A percentile compares a stretch with the other conserved stretches of the same genome.
phyloP scores from a whole-genome alignment of 2,329 filamentous ascomycete species.

The Aspergillus pseudoglaucus region DNA sequence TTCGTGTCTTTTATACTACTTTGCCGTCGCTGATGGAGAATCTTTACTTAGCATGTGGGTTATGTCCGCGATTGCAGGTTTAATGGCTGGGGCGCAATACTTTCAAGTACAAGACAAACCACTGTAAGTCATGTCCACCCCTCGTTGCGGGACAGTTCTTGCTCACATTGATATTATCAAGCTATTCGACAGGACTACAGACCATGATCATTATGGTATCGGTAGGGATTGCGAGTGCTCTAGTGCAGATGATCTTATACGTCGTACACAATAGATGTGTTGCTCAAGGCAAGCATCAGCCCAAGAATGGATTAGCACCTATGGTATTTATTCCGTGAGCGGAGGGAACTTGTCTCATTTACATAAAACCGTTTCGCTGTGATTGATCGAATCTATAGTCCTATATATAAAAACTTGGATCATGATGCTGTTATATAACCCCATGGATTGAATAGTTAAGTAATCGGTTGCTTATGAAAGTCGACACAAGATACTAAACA shows the following conservation, averaged over 20 bases:
- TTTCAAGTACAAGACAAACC: neutral
- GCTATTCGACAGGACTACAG: neutral
- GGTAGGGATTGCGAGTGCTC: neutral
- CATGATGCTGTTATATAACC: no score
- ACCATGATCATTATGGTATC: neutral
- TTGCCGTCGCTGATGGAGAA: neutral
- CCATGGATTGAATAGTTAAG: no score
- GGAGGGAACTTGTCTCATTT: neutral
- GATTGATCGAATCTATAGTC: no score
- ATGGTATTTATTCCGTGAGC: neutral
- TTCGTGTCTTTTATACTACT: neutral
- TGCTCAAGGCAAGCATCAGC: neutral
- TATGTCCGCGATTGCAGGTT: neutral
- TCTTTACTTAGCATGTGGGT: neutral
- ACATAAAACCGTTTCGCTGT: no score
- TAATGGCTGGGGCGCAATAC: neutral
- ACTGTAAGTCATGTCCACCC: neutral
- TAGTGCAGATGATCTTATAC: neutral
- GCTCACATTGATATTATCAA: neutral
- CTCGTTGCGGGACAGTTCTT: neutral
- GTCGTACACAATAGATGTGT: neutral
- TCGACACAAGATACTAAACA: neutral
- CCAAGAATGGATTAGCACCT: neutral
- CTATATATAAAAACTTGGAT: no score
- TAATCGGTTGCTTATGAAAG: neutral